A percentile compares a stretch with the other conserved stretches of the same genome.
phyloP scores from a whole-genome alignment of 1,139 yeast species.

The Saccharomyces hybrid region DNA sequence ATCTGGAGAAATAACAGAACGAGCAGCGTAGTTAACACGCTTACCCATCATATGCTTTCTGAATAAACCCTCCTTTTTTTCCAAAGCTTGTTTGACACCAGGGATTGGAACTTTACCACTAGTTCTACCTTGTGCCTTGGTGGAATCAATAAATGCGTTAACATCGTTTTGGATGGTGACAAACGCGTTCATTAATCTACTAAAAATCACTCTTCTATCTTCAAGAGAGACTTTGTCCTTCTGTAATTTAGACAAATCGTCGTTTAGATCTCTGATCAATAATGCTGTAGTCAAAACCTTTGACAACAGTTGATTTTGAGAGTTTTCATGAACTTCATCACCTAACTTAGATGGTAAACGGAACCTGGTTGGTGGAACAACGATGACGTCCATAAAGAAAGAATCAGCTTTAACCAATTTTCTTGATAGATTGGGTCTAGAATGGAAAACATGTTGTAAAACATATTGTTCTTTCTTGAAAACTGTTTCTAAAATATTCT shows the following conservation, averaged over 20 bases:
- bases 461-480: conserved; percentile 64
- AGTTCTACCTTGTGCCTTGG: conserved; percentile 70
- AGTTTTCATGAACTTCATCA: conserved; percentile 89
- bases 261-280: conserved; percentile 80
- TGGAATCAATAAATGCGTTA: conserved; percentile 85
- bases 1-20: conserved; percentile 98
- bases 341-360: conserved; percentile 95
- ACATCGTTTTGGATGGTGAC: conserved; percentile 93
- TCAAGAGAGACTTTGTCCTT: conserved; percentile 61
- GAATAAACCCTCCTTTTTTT: conserved; percentile 96
- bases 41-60: conserved; percentile 99
- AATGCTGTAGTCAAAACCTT: conserved; percentile 73
- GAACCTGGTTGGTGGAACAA: conserved; percentile 95
- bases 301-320: conserved; percentile 82
- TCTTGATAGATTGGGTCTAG: conserved; percentile 54
- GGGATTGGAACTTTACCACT: conserved; percentile 70
- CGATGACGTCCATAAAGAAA: conserved; percentile 79
- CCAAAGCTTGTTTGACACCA: conserved; percentile 95
- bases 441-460: conserved; percentile 60
- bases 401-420: conserved; percentile 64
- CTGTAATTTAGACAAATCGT: conserved; percentile 53
- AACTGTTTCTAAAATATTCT: conserved; percentile 66
- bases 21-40: conserved; percentile 97
- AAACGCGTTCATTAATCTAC: conserved; percentile 88
- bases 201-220: conserved; percentile 70